Base-by-base conservation (phyloP, 2,329 filamentous ascomycete species). In the Ophiostoma angusticollis region DNA sequence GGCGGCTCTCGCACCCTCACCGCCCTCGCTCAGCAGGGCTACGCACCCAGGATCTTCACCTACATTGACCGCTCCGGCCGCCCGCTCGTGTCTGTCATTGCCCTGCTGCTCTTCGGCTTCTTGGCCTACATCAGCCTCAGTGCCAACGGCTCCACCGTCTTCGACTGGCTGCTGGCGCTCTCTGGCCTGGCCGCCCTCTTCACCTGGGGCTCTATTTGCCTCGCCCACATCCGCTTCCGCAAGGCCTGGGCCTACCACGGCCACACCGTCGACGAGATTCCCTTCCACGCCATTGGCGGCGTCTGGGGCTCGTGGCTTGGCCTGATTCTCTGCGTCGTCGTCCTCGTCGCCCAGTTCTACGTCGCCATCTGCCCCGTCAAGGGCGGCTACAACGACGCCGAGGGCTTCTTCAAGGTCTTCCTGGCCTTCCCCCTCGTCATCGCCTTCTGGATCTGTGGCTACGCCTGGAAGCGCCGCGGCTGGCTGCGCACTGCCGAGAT, bases 181-280 rank as follows among this genome's bases (percentile, higher is more conserved):
- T 79, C 75, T 0, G 78, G 74, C 37, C 62, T 83, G 5, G 70
- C 72, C 9, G 70, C 74, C 11, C 64, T 83, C 31, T 80, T 80
- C 54, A 76, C 76, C 9, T 84, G 78, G 78, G 76, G 69, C 14
- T 78, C 72, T 28, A 80, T 82, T 49, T 80, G 76, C 50, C 58
- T 78, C 3, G 67, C 74, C 3, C 79, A 83, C 50, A 80, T 83
- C 51, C 74, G 78, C 16, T 80, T 82, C 65, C 74, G 78, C 25
- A 51, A 57, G 3, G 78, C 76, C 0, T 83, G 78, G 78, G 62
- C 59, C 19, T 56, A 64, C 21, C 66, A 77, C 29, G 72, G 75
- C n/a, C 74, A 75, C 54, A 70, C 65, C 3, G 54, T 79, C 2
- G 70, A 78, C 30, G 79, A 84, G 56, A 70, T 85, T 12, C 73